These are phyloP conservation scores for Curvularia sp. DNA, from an alignment of 2,329 filamentous ascomycete species.

Conservation along the genomic window DNA sequence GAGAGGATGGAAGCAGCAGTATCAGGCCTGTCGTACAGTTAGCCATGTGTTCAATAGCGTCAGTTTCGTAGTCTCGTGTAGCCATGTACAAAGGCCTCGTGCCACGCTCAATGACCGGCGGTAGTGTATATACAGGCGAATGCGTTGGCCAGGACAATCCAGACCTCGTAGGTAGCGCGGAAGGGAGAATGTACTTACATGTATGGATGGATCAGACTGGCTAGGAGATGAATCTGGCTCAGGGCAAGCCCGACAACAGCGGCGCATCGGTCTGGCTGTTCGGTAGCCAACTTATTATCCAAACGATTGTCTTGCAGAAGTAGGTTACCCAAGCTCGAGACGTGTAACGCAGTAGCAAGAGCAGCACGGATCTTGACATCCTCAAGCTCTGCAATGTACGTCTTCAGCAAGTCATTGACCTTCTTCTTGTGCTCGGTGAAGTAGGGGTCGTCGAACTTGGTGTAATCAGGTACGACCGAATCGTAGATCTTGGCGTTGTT, in stretches of 20 bases:
- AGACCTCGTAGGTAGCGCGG: not conserved
- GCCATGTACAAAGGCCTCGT: constrained; percentile 5
- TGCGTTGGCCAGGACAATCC: not conserved
- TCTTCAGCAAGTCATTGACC: constrained; percentile 69
- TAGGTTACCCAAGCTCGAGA: constrained; percentile 68
- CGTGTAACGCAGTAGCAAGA: constrained; percentile 69
- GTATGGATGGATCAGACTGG: constrained; percentile 80
- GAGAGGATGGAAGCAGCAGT: constrained; percentile 71
- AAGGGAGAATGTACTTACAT: constrained; percentile 58
- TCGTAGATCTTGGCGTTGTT: constrained; percentile 76
- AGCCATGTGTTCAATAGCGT: constrained; percentile 7
- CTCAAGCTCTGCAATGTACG: constrained; percentile 73
- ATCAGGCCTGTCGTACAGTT: constrained; percentile 36
- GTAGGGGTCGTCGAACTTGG: constrained; percentile 58
- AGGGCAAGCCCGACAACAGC: constrained; percentile 78
- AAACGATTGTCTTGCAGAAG: constrained; percentile 65
- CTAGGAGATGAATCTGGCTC: constrained; percentile 83
- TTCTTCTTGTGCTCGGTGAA: constrained; percentile 62
- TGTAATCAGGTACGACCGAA: constrained; percentile 72
- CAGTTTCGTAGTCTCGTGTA: not conserved
- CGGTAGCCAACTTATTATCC: constrained; percentile 67
- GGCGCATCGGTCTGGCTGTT: constrained; percentile 66
- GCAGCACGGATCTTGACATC: constrained; percentile 74
- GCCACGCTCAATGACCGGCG: not conserved
- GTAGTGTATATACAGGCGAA: not conserved